Base-by-base conservation (phyloP, 345 rosid genomes). In the Luvunga scandens region DNA sequence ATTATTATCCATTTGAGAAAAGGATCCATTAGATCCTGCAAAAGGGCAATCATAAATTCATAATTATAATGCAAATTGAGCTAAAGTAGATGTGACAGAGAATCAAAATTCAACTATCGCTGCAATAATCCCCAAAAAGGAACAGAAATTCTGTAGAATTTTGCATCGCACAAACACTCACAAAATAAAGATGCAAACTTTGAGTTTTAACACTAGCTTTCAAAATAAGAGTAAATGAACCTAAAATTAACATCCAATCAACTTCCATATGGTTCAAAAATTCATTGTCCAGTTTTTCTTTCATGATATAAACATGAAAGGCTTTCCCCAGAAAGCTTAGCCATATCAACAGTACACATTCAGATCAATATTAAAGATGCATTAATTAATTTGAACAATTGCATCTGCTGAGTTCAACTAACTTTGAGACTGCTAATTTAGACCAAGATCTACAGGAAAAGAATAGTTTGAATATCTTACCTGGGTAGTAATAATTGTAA, bases 1-100 rank as follows among this genome's bases (percentile, higher is more conserved):
- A 83, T 81, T 84, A 74, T 73, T 82, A 69, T 84, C 84, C 79
- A 75, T 33, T 73, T 73, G 91, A 34, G 78, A 24, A 45, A 76
- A 84, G 60, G 89, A 59, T 18, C 84, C 92, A 78, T 69, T 76
- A 71, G 79, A 85, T 78, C 95, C 95, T 92, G 88, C 82, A 74
- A 81, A 76, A 68, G 7, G 55, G 55, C 6, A 27, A 31, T 65
- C 50, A 25, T 25, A 75, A 79, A 70, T 13, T 62, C 13, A 39
- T 33, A 81, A 57, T 67, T 55, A 30, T 48, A 19, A 22, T 48
- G 36, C 38, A 28, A 27, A 28, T 25, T 18, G 6, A 22, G 22
- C 55, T 38, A 24, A 30, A n/a, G 42, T 19, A 65, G n/a, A 31
- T 33, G 12, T 25, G 25, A 13, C 27, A 70, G 4, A 45, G 18